Evolutionary conservation across 306 rosid genomes (phyloP).

Genomic region (Cicer arietinum): DNA sequence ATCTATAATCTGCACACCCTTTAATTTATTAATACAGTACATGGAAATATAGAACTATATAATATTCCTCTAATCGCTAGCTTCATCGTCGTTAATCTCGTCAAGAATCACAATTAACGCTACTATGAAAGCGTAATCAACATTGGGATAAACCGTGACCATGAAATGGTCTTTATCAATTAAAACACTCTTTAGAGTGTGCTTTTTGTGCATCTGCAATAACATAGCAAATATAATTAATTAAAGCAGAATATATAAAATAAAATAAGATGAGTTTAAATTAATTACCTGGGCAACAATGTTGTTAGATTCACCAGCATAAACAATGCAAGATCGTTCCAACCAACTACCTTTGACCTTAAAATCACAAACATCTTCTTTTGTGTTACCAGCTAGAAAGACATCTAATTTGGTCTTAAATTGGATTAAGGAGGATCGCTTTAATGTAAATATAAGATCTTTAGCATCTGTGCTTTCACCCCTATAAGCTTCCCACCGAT

Average conservation of each 20-base stretch:
- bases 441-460: slow-evolving; percentile 47
- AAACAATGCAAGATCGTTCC: slow-evolving; percentile 53
- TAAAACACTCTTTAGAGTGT: slow-evolving; percentile 44
- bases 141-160: too few species aligned
- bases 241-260: too few species aligned
- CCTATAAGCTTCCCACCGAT: slow-evolving; percentile 60
- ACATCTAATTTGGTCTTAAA: slow-evolving; percentile 51
- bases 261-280: too few species aligned
- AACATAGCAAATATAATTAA: not conserved
- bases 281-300: slow-evolving; percentile 52
- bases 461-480: slow-evolving; percentile 52
- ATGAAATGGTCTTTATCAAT: too few species aligned
- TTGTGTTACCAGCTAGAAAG: slow-evolving; percentile 51
- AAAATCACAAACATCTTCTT: slow-evolving; percentile 58
- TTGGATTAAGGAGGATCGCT: slow-evolving; percentile 49
- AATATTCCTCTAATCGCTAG: too few species aligned
- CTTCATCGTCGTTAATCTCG: too few species aligned
- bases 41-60: too few species aligned
- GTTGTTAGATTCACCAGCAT: slow-evolving; percentile 58
- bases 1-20: too few species aligned
- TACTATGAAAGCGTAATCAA: too few species aligned
- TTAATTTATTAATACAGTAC: too few species aligned
- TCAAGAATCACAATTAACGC: too few species aligned
- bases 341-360: slow-evolving; percentile 59
- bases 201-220: slow-evolving; percentile 62